Base-by-base conservation (phyloP, 2,329 filamentous ascomycete species). In the Scytalidium lignicola region DNA sequence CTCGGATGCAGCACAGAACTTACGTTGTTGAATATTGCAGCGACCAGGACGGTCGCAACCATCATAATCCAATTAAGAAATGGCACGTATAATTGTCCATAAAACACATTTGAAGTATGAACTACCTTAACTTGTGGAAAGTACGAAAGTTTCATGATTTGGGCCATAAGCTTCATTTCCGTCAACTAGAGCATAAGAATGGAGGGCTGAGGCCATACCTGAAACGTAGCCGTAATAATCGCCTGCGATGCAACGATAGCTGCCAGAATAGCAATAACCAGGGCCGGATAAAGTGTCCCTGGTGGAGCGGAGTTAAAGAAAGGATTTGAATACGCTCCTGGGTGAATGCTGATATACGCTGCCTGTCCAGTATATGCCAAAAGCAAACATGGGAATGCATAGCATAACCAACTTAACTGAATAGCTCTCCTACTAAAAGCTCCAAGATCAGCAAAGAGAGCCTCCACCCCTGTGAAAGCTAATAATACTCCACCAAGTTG, bases 181-280 rank as follows among this genome's bases (percentile, higher is more conserved):
- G 44, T 29, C 43, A 20, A 15, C 37, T 32, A 9, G 32, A 18
- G 23, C 3, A 15, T 32, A 5, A 8, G 23, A 19, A 47, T n/a
- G 23, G 7, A 9, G 5, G n/a, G 12, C 23, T 12, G 37, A n/a
- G 22, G 2, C 18, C 51, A 32, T 50, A 60, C 71, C 66, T 88
- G 85, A 57, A 90, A 90, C 0, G 83, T 83, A 3, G 82, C 83
- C 0, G 86, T 90, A 47, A 90, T 89, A 67, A 90, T 85, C 10
- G 86, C 87, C 56, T 90, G 87, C 1, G 82, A 87, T 1, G 87
- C 87, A 15, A 91, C 86, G 58, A 90, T 80, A n/a, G 85, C 84
- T 2, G 85, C 84, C 2, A 86, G 67, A 5, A 90, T 76, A 0
- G 86, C 85, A 44, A 90, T 68, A 4, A 90, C 72, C 26, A 91